Evolutionary conservation across 768 basidiomycete species (phyloP), one percentile per base, ranked within the genome.

Genomic region (Harrya chromipes): DNA sequence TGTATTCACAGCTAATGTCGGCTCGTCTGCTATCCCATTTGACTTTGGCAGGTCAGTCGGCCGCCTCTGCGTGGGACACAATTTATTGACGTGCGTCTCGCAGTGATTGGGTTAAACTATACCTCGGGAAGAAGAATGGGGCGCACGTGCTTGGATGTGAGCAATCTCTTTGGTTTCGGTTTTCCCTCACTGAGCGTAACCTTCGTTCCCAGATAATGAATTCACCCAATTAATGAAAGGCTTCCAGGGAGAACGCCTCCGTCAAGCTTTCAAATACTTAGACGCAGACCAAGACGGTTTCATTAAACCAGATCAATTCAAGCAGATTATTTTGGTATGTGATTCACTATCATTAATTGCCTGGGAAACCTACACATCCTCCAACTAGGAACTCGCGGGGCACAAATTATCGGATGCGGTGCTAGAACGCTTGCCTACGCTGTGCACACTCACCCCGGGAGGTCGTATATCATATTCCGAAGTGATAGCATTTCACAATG

Each of bases 151-250:
- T 97, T 48, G 92, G 92, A 72, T 97, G 94, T 93, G 61, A 61
- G 87, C 76, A 6, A 37, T 19, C 21, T 23, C 40, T 53, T 27
- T 3, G 7, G 38, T 23, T 26, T 20, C 41, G 10, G 19, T 49
- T 40, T 38, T 17, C 21, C 36, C 12, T 24, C 13, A 16, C 50
- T 65, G 44, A 62, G 36, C 38, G 35, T 31, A 35, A 20, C 16
- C 29, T 1, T 13, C 5, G 34, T 54, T 43, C 40, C 9, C 58
- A 93, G 89, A 94, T 73, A 89, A 89, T 66, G 94, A 98, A 70
- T 98, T 98, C 72, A 97, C 94, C 26, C 94, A 97, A 72, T 74
- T 98, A 52, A 97, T 99, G 92, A 98, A 97, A 71, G 95, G 94
- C 37, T 80, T 97, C 48, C 97, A 97, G 73, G 97, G 94, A 63